Evolutionary conservation across 2,329 filamentous ascomycete species (phyloP), one percentile per base, ranked within the genome.

Genomic region (Didymellaceae sp.): DNA sequence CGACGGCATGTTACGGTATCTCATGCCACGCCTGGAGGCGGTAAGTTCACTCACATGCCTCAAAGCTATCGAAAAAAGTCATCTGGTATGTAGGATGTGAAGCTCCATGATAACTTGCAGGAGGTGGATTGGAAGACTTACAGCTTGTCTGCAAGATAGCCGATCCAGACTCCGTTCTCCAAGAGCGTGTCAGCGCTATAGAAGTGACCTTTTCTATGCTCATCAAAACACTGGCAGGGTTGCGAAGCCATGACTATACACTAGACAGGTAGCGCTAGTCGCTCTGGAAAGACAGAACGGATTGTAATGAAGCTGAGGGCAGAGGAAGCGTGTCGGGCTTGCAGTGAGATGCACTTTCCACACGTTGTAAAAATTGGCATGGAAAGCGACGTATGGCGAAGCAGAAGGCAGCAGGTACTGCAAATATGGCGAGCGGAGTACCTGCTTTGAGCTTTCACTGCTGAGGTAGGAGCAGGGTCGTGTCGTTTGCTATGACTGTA

Each of bases 81-180:
- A 17, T 6, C 7, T 21, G 17, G 7, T 3, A 24, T n/a, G 31
- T 9, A 20, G 10, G 11, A 13, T 13, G 10, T 3, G 2, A 11
- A 3, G 20, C 6, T 5, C n/a, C n/a, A n/a, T n/a, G n/a, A n/a
- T 21, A 11, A 22, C 20, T 17, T 24, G 8, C 14, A 7, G 10
- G 13, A 9, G 2, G 7, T 20, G 10, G 7, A 17, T 5, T 16
- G 6, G 20, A 13, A 37, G 6, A 38, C 32, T 38, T 18, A 43
- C 45, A 18, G 43, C 7, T 55, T 42, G 18, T 51, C 45, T 11
- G 50, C 48, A 10, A 64, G 38, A 30, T 67, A 62, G 3, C 63
- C 63, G 20, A 66, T 54, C 63, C 60, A 66, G 1, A 67, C 48
- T 5, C 62, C 61, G 13, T 28, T 40, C 9, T 42, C 35, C 20